Evolutionary conservation across 257 asterid species (phyloP), one percentile per base, ranked within the genome.

Genomic region (Plantago ovata): DNA sequence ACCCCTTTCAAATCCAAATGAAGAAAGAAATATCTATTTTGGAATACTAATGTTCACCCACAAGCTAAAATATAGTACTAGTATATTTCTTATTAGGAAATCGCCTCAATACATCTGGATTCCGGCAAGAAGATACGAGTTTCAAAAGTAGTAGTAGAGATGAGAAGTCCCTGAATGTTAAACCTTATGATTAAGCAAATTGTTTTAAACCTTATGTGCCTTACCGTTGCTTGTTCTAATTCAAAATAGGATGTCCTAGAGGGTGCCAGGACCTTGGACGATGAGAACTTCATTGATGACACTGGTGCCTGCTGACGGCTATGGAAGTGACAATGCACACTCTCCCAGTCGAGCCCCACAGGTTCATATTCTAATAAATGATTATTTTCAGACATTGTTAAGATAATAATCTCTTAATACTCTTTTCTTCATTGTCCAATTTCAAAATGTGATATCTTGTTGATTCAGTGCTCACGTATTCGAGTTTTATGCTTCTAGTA

Each of bases 281-380:
- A 78, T 68, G 87, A 81, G 60, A 77, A 81, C 69, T 75, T 81
- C 80, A 81, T 80, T 45, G 81, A 77, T 67, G 84, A 77, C 63
- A 60, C 45, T 59, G 87, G 84, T 10, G 55, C 79, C 81, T 18
- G 75, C 70, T 53, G 81, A 75, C 61, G 72, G 77, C 46, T 77
- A 75, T 52, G 78, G 73, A 61, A 72, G 73, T 48, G 79, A 72
- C 41, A 56, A 64, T 49, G 84, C 75, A 40, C 75, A 38, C 38
- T 77, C 87, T 44, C 87, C 87, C 39, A 64, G 78, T 49, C 62
- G 44, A 55, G 75, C 73, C 53, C 76, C 81, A 8, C 76, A 77
- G 81, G 83, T 82, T 41, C 40, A 38, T 23, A 53, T 60, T 56
- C 54, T 62, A 20, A 41, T 38, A 22, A 49, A 61, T 60, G 19